Conservation (phyloP, 2,329 filamentous ascomycete species). For the Ramularia endophylla region DNA sequence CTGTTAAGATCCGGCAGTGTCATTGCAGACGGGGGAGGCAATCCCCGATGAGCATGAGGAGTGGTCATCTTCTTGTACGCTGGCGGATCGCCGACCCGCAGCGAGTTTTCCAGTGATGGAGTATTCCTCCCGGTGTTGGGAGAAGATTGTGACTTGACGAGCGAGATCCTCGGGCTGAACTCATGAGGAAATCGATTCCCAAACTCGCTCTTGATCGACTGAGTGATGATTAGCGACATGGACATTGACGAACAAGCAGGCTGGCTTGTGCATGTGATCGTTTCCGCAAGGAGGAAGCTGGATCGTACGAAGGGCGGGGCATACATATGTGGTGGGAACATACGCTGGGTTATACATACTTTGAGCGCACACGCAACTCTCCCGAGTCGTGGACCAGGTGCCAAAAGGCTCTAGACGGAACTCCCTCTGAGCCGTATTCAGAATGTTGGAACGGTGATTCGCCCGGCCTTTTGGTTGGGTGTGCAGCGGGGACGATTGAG, state of each 20-base stretch:
- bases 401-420: too few species aligned
- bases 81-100: slow-evolving; percentile 35
- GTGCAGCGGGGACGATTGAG: too few species aligned
- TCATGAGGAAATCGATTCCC: slow-evolving; percentile 44
- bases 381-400: neutral
- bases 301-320: slow-evolving; percentile 6
- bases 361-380: slow-evolving; percentile 13
- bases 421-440: slow-evolving; percentile 1
- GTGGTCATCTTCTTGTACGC: slow-evolving; percentile 41
- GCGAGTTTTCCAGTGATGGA: slow-evolving; percentile 31
- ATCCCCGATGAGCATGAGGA: slow-evolving; percentile 48
- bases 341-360: slow-evolving; percentile 15
- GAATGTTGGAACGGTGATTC: slow-evolving; percentile 14
- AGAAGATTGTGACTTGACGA: slow-evolving; percentile 35
- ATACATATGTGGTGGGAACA: slow-evolving; percentile 11
- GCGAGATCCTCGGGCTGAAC: slow-evolving; percentile 37
- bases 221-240: slow-evolving; percentile 49
- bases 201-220: slow-evolving; percentile 43
- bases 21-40: slow-evolving; percentile 50
- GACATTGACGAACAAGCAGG: slow-evolving; percentile 16
- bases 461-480: slow-evolving; percentile 4
- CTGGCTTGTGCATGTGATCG: slow-evolving; percentile 21
- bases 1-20: slow-evolving; percentile 44
- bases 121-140: slow-evolving; percentile 36
- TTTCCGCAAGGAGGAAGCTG: slow-evolving; percentile 6